Evolutionary conservation across 1,284 basidiomycete species (phyloP).

Genomic region (Flammula alnicola): DNA sequence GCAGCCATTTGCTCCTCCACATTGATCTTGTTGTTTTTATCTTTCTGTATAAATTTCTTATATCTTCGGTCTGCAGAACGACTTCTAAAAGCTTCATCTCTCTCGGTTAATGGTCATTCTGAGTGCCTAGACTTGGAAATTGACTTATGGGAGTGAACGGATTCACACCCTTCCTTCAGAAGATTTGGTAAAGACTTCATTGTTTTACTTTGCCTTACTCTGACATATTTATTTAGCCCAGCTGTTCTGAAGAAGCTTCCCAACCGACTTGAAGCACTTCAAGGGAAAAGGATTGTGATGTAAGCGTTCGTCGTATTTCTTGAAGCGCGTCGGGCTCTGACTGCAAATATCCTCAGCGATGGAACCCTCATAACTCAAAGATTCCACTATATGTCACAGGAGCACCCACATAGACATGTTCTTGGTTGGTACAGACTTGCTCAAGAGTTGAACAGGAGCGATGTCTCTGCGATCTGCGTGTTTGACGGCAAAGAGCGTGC

Average conservation of each 20-base stretch:
- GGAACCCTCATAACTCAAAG: conserved; percentile 82
- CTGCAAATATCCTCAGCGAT: conserved; percentile 52
- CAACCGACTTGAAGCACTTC: conserved; percentile 58
- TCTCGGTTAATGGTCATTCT: not conserved
- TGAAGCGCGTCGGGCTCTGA: no score
- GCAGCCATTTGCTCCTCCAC: no score
- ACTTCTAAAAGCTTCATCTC: no score
- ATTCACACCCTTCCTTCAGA: conserved; percentile 63
- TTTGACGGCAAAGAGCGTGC: conserved; percentile 75
- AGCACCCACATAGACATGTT: conserved; percentile 69
- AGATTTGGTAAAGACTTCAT: conserved; percentile 45
- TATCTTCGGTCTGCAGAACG: no score
- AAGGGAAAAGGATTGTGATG: conserved; percentile 74
- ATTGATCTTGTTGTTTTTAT: no score
- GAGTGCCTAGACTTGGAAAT: not conserved
- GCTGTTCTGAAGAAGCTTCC: conserved; percentile 65
- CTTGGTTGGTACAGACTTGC: conserved; percentile 77
- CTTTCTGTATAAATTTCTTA: no score
- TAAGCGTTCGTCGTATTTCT: conserved; percentile 37
- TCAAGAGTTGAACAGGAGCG: conserved; percentile 58
- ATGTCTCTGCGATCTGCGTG: conserved; percentile 69
- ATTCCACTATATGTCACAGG: conserved; percentile 68
- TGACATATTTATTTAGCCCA: conserved; percentile 57
- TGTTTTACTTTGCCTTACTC: not conserved
- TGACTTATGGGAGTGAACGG: conserved; percentile 61